Evolutionary conservation across 2,329 filamentous ascomycete species (phyloP), one percentile per base, ranked within the genome.

Genomic region (Plectosphaerella plurivora): DNA sequence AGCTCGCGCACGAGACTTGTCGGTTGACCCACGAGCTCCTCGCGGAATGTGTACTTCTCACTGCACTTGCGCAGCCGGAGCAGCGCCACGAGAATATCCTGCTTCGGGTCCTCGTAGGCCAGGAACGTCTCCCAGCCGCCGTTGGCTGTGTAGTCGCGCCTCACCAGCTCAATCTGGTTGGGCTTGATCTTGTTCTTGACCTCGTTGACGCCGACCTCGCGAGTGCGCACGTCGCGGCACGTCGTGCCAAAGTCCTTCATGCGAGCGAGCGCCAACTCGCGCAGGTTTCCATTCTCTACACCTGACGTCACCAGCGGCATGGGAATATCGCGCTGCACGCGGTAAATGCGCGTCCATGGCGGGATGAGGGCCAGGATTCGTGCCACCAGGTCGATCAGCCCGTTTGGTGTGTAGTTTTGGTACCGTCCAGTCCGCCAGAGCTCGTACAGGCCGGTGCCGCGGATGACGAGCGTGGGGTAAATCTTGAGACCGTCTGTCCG

Each of bases 201-300:
- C 73, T 99, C 94, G 68, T 99, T 99, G 72, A 99, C 92, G 54
- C 94, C 94, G 22, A 99, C 94, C 73, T 99, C 94, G 55, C 94
- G 85, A 2, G 94, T 99, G 14, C 94, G 87, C 22, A 99, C 94
- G 63, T 99, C 94, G 58, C 95, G 90, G 67, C 95, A 99, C 1
- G 90, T 91, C 0, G 94, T 99, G 48, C 95, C 95, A 61, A 99
- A 97, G 68, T 99, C 94, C 71, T 97, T 97, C 95, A 99, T 99
- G 20, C 94, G 82, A n/a, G 92, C 91, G 51, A 99, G 76, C 1
- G 94, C 93, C 47, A 99, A 76, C 69, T 99, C 94, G 56, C 94
- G 86, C 39, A 99, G 75, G 66, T 99, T 99, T 55, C 94, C 94
- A 61, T 99, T 99, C 73, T 99, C 94, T 0, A 99, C 94, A 41